Evolutionary conservation across 1,284 basidiomycete genomes (phyloP), one percentile per base, ranked within the genome.

Genomic region (Cystobasidiaceae sp.): DNA sequence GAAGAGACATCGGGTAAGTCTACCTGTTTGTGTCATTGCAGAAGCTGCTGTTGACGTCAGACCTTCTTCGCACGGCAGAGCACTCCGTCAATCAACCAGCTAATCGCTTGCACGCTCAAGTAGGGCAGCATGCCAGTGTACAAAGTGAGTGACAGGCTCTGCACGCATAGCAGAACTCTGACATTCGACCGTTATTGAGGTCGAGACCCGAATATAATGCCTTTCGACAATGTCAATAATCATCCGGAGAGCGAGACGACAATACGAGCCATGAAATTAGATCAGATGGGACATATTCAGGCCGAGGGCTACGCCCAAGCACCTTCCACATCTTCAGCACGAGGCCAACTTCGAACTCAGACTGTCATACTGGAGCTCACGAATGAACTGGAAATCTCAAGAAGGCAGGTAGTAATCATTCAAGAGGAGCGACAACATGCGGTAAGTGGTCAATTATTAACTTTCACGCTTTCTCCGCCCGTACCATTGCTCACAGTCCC

Each of bases 361-460:
- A 64, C 61, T 6, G 43, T 64, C 17, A 15, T 64, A 33, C 33
- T 56, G 19, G 61, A 64, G 43, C 30, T 64, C 15, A 51, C 41
- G 3, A 50, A 64, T 8, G 61, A 64, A 52, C 46, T 64, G 27
- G 51, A 64, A 27, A 19, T 43, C 28, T 30, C 43, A 4, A 44
- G 60, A 41, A 32, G 32, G 4, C 27, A 55, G 27, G 25, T 51
- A 28, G 30, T 32, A 15, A 39, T 28, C 19, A 39, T 23, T 9
- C 41, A 56, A 41, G 52, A 28, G 25, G 52, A 62, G 19, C 41
- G 37, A 21, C 25, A 48, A n/a, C 49, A 49, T 23, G 3, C 51
- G 17, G 61, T 64, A 37, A 23, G 49, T 19, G 23, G 11, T 23
- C 27, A 27, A 11, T 4, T 54, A 8, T 32, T 8, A 8, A 11